Evolutionary conservation across 345 rosid species (phyloP).

Genomic region (Turnera subulata): DNA sequence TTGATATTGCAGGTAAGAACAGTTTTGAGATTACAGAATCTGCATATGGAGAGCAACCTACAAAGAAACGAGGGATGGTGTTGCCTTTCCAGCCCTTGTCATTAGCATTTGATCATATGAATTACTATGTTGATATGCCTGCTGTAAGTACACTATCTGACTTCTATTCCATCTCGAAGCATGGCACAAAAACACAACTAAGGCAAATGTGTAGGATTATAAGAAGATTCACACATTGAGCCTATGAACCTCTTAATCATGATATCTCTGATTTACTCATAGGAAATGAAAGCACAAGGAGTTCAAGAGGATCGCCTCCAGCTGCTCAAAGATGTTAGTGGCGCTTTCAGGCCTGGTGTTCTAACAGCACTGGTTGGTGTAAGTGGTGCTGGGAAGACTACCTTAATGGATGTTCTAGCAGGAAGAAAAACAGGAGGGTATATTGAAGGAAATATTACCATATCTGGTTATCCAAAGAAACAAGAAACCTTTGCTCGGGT

Average conservation of each 20-base stretch:
- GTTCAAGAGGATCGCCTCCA: conserved; percentile 54
- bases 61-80: conserved; percentile 49
- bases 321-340: conserved; percentile 55
- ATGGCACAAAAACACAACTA: too few relatives aligned
- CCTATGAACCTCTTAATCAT: background rate
- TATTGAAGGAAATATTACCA: conserved; percentile 58
- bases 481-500: conserved; percentile 77
- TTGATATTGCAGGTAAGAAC: background rate
- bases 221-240: too few relatives aligned
- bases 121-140: conserved; percentile 78
- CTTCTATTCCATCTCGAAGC: background rate
- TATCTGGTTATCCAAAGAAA: conserved; percentile 71
- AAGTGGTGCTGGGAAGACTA: conserved; percentile 89
- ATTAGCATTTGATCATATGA: conserved; percentile 61
- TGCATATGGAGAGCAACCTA: background rate
- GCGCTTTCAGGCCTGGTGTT: conserved; percentile 77
- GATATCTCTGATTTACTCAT: conserved; percentile 4
- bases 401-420: conserved; percentile 73
- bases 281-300: conserved; percentile 79
- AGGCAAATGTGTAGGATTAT: too few relatives aligned
- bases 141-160: conserved; percentile 37
- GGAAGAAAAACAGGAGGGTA: conserved; percentile 74
- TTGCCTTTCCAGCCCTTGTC: conserved; percentile 77
- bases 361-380: conserved; percentile 76
- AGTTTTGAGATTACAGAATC: too few relatives aligned